These are phyloP conservation scores for Kazachstania bromeliacearum DNA, from an alignment of 805 yeast genomes.

Conservation along the genomic window DNA sequence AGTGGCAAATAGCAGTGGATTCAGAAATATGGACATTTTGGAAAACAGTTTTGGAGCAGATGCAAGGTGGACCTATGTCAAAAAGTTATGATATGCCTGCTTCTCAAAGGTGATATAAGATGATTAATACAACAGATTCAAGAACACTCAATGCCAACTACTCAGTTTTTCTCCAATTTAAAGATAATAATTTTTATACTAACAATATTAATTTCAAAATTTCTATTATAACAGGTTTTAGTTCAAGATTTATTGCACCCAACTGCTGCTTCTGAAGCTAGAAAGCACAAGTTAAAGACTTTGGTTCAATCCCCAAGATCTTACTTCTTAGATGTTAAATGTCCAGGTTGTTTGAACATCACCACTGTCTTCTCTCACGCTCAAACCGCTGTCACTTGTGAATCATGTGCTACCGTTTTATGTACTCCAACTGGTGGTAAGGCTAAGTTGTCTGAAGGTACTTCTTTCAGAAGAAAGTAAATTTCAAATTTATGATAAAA, in stretches of 20 bases:
- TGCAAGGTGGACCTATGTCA: no score
- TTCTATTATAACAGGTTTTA: slow-evolving; percentile 73
- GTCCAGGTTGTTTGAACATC: slow-evolving; percentile 98
- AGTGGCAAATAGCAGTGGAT: no score
- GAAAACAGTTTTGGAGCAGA: no score
- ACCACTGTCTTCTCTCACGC: slow-evolving; percentile 99
- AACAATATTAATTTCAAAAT: background rate
- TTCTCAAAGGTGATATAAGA: no score
- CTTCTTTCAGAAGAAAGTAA: slow-evolving; percentile 99
- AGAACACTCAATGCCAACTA: no score
- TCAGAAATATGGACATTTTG: no score
- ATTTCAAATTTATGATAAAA: slow-evolving; percentile 2
- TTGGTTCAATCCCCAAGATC: slow-evolving; percentile 98
- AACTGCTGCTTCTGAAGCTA: slow-evolving; percentile 90
- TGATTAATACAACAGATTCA: no score
- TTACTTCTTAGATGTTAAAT: slow-evolving; percentile 98
- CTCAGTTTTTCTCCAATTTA: no score
- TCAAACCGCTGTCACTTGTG: slow-evolving; percentile 99
- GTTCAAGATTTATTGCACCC: slow-evolving; percentile 99
- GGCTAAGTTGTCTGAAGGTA: slow-evolving; percentile 98
- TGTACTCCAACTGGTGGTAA: slow-evolving; percentile 99
- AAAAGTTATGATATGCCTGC: no score
- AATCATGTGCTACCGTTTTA: slow-evolving; percentile 94
- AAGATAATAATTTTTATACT: background rate
- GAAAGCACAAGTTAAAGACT: slow-evolving; percentile 94